Conservation (phyloP, 768 basidiomycete genomes). For the Panus rudis region DNA sequence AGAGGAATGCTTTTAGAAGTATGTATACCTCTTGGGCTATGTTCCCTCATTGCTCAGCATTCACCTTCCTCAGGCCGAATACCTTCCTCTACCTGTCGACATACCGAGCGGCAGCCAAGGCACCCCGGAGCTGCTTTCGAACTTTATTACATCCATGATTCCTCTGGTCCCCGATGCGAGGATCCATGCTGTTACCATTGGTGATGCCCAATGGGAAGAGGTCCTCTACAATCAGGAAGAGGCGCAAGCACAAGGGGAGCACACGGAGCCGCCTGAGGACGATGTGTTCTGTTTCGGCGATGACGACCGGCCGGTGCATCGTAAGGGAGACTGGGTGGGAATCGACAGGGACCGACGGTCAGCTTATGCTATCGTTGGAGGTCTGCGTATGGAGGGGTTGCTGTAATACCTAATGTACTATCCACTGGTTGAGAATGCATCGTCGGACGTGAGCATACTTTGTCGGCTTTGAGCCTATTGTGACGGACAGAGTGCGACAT, state of each 20-base stretch:
- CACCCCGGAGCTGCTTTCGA: slow-evolving; percentile 67
- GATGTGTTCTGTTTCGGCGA: slow-evolving; percentile 53
- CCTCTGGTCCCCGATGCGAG: slow-evolving; percentile 68
- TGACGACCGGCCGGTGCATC: slow-evolving; percentile 34
- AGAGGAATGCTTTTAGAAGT: slow-evolving; percentile 88
- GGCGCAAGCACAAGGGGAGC: slow-evolving; percentile 33
- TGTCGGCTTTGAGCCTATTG: no score
- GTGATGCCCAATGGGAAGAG: slow-evolving; percentile 75
- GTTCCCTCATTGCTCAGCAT: neutral
- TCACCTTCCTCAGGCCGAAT: slow-evolving; percentile 59
- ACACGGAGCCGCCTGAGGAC: slow-evolving; percentile 15
- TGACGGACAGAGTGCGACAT: no score
- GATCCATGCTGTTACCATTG: slow-evolving; percentile 72
- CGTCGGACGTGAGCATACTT: no score
- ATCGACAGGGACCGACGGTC: slow-evolving; percentile 74
- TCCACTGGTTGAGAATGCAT: no score
- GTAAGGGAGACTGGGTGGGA: slow-evolving; percentile 67
- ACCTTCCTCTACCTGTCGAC: slow-evolving; percentile 67
- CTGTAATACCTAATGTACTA: slow-evolving; percentile 28
- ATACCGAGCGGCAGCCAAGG: slow-evolving; percentile 58
- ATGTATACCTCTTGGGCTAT: slow-evolving; percentile 12
- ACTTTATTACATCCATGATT: slow-evolving; percentile 66
- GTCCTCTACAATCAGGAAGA: slow-evolving; percentile 72
- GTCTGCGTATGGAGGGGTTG: slow-evolving; percentile 65
- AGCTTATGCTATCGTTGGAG: slow-evolving; percentile 74